Evolutionary conservation across 2,329 filamentous ascomycete species (phyloP), one percentile per base, ranked within the genome.

Genomic region (Aspergillus pseudotamarii): DNA sequence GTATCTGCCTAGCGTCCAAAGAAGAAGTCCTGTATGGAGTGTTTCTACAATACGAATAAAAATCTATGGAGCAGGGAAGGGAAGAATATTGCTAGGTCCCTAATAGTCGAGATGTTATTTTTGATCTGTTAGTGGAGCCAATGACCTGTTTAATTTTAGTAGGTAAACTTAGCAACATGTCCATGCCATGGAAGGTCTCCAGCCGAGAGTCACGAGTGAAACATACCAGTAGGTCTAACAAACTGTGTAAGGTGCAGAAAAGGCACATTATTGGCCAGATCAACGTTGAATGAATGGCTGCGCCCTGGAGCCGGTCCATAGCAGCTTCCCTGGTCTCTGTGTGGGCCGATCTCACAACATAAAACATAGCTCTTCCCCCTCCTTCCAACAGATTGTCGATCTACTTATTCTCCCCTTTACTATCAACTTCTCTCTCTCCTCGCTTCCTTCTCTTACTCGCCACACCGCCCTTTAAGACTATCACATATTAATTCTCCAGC

Each of bases 321-420:
- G 69, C 64, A 71, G 69, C 69, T 72, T 72, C 67, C 70, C 62
- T 70, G 64, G 66, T 67, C 65, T 59, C 46, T 64, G 55, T 64
- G 70, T 73, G 69, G 71, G 69, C 63, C 69, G 61, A 68, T 72
- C 66, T 68, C 64, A 64, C 66, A 67, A 71, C 69, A 71, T 70
- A 71, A 71, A 71, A 70, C 69, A 72, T 68, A 71, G 65, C 68
- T 69, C 66, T 62, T 65, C 66, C 67, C 61, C 57, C 60, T 63
- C 60, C 57, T 67, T 60, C 55, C 62, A 58, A 56, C 57, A 60
- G 56, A 59, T 66, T 71, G 68, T 66, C 61, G 64, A 64, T 63
- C 60, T 54, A 60, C 36, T 65, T 48, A 59, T 38, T 46, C 56
- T 57, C 41, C 30, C 54, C 46, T 57, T 46, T 36, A 26, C 32